Conservation (phyloP, 768 basidiomycete genomes). For the Arthromyces matolae region DNA sequence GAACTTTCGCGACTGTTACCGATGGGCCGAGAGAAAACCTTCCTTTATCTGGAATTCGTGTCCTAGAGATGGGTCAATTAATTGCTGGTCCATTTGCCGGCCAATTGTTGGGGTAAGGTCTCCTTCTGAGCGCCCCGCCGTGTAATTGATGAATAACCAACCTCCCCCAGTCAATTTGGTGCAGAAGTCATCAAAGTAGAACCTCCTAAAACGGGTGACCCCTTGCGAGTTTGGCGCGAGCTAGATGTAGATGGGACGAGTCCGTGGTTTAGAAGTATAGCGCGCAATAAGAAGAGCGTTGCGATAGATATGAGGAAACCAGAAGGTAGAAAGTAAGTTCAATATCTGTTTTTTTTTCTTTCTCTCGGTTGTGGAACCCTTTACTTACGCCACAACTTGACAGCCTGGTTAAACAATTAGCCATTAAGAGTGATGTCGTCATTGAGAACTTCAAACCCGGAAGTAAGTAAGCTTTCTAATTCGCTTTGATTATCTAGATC, state of each 20-base stretch:
- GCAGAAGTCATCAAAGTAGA: slow-evolving; percentile 75
- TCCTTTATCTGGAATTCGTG: slow-evolving; percentile 61
- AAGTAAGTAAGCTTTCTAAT: too few relatives aligned
- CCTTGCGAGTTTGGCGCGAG: slow-evolving; percentile 68
- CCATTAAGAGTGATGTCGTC: slow-evolving; percentile 61
- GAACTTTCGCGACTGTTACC: slow-evolving; percentile 13
- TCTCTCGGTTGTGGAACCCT: background rate
- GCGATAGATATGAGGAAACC: slow-evolving; percentile 59
- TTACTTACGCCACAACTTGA: too few relatives aligned
- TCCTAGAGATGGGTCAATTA: slow-evolving; percentile 66
- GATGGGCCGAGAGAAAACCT: slow-evolving; percentile 31
- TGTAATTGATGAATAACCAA: background rate
- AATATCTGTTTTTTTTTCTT: slow-evolving; percentile 12
- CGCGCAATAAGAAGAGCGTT: slow-evolving; percentile 71
- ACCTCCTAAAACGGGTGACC: slow-evolving; percentile 59
- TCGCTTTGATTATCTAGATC: too few relatives aligned
- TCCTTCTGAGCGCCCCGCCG: background rate
- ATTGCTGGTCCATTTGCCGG: slow-evolving; percentile 74
- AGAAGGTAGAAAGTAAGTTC: slow-evolving; percentile 48
- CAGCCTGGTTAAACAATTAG: slow-evolving; percentile 62
- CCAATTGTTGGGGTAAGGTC: slow-evolving; percentile 59
- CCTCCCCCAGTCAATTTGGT: slow-evolving; percentile 58
- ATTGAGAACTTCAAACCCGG: slow-evolving; percentile 76
- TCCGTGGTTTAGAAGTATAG: slow-evolving; percentile 73
- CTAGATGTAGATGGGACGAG: slow-evolving; percentile 67